Evolutionary conservation across 176 grass and related monocot species (phyloP).

Genomic region (Cenchrus purpureus): DNA sequence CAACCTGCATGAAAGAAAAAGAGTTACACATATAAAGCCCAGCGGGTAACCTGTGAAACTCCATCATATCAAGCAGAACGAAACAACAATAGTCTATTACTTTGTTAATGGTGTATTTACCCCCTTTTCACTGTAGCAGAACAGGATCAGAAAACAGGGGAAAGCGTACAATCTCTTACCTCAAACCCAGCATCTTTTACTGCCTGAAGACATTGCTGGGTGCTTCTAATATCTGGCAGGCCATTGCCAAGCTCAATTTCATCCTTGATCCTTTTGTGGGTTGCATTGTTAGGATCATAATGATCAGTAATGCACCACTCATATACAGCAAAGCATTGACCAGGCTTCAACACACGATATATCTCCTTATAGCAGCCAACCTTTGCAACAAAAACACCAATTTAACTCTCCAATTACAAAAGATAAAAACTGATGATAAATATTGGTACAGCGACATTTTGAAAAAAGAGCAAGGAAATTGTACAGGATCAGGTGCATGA

Average conservation of each 20-base stretch:
- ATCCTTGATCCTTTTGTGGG: slow-evolving; percentile 82
- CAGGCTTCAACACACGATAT: slow-evolving; percentile 88
- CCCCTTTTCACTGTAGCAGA: not conserved
- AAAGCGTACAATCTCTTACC: slow-evolving; percentile 40
- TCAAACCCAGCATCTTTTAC: slow-evolving; percentile 92
- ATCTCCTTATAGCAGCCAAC: slow-evolving; percentile 97
- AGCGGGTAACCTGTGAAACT: not conserved
- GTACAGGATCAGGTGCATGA: slow-evolving; percentile 73
- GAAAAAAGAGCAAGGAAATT: not conserved
- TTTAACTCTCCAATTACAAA: slow-evolving; percentile 3
- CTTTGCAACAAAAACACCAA: slow-evolving; percentile 47
- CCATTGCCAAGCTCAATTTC: slow-evolving; percentile 93
- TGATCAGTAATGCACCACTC: slow-evolving; percentile 97
- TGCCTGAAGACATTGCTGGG: slow-evolving; percentile 86
- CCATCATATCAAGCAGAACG: slow-evolving; percentile 38
- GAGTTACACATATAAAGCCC: not conserved
- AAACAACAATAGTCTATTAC: not conserved
- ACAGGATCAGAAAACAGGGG: slow-evolving; percentile 4
- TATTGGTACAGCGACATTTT: not conserved
- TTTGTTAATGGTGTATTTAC: not conserved
- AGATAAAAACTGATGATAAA: slow-evolving; percentile 20
- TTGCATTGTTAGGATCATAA: slow-evolving; percentile 77
- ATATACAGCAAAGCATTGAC: slow-evolving; percentile 89
- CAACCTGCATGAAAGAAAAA: slow-evolving; percentile 63
- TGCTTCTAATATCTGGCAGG: slow-evolving; percentile 87